Evolutionary conservation across 2,329 filamentous ascomycete species (phyloP).

Genomic region (Penicillium sp.): DNA sequence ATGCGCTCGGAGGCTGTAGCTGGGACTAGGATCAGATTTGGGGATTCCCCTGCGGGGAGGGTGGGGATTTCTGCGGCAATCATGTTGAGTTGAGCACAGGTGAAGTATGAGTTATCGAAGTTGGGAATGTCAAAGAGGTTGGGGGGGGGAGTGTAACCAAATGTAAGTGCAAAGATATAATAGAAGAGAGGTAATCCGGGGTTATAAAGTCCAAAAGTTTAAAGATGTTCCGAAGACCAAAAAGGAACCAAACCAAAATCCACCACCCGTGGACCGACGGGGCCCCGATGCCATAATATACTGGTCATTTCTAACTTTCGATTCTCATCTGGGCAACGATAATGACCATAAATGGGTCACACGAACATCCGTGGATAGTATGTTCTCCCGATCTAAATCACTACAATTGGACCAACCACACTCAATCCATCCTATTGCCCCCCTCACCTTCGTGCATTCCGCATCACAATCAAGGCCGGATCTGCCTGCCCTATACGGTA

Average conservation of each 20-base stretch:
- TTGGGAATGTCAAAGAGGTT: not conserved
- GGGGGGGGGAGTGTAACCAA: no score
- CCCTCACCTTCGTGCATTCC: conserved; percentile 5
- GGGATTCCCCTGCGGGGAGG: conserved; percentile 51
- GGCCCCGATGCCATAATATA: conserved; percentile 2
- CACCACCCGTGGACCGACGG: conserved; percentile 4
- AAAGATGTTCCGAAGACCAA: conserved; percentile 1
- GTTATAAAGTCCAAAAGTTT: not conserved
- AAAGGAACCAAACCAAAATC: not conserved
- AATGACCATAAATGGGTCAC: not conserved
- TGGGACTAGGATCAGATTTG: conserved; percentile 53
- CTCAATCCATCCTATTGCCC: not conserved
- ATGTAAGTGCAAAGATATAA: not conserved
- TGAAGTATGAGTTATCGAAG: not conserved
- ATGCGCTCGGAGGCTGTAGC: conserved; percentile 55
- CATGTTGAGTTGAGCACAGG: conserved; percentile 23
- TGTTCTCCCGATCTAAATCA: not conserved
- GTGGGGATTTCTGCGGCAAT: conserved; percentile 34
- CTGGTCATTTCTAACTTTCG: not conserved
- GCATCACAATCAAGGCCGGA: conserved; percentile 17
- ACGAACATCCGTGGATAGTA: not conserved
- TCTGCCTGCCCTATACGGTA: conserved; percentile 8
- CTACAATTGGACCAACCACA: conserved; percentile 2
- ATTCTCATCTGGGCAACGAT: not conserved
- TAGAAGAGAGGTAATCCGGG: not conserved